Percentiles rank a stretch among this genome's conserved stretches.
Evolutionary conservation across 345 rosid species (phyloP).

Genomic region (Eucalyptus polyanthemos): DNA sequence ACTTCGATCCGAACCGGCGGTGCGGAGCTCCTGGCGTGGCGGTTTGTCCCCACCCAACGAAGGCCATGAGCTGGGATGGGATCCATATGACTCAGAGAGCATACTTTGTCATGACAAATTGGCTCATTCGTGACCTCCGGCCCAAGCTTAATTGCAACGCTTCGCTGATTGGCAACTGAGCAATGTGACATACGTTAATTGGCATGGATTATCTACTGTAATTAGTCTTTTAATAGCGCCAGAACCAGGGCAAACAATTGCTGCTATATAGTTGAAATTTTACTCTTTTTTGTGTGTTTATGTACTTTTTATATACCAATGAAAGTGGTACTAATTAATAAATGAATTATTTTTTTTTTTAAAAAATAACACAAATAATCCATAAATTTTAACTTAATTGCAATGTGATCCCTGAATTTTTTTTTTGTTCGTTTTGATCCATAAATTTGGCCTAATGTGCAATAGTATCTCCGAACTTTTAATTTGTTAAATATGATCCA

Average conservation of each 20-base stretch:
- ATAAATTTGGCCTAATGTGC: rapidly evolving
- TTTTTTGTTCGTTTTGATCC: rapidly evolving
- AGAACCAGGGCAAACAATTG: background rate
- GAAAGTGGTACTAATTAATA: background rate
- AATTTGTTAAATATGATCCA: background rate
- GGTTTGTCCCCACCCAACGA: background rate
- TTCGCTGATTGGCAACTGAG: background rate
- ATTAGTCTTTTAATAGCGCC: background rate
- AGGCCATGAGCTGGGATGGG: slow-evolving; percentile 16
- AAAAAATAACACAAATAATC: no score
- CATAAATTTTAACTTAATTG: background rate
- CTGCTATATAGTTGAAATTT: background rate
- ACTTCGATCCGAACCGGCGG: background rate
- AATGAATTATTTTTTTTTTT: background rate
- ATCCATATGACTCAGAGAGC: background rate
- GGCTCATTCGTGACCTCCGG: background rate
- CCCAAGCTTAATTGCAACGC: background rate
- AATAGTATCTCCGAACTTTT: background rate
- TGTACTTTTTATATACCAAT: background rate
- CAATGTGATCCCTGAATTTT: background rate
- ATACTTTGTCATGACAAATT: background rate
- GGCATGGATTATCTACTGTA: background rate
- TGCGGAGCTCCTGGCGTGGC: slow-evolving; percentile 3
- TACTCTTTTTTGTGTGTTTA: background rate
- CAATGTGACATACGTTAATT: background rate